Evolutionary conservation across 2,329 filamentous ascomycete genomes (phyloP), one percentile per base, ranked within the genome.

Genomic region (Paecilomyces formosus): DNA sequence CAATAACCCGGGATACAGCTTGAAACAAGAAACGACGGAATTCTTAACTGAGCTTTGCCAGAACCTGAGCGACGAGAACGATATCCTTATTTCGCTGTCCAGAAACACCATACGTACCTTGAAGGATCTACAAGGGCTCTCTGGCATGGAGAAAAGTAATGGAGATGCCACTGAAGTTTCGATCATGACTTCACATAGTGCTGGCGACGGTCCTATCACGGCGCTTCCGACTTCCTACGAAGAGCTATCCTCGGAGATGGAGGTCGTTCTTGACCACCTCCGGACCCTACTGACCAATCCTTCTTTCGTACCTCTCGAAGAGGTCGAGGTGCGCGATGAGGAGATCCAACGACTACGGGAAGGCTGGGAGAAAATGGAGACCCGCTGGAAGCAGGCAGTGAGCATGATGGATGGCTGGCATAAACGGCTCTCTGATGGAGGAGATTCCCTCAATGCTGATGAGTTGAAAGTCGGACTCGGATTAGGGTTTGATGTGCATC

Each of bases 311-410:
- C 90, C 93, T 0, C 85, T 97, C 22, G 94, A 97, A 67, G 94
- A 97, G 72, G 91, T 99, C 1, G 88, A 95, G 68, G 77, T 92
- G n/a, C 86, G 93, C 57, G 93, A 99, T 63, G 88, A 95, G 60
- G 92, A 97, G 71, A 97, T 99, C 63, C 82, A 83, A 56, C 84
- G 90, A 55, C 79, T 99, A 54, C 86, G 90, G 57, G 85, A 88
- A 57, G 91, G 92, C 15, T 96, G 93, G 88, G 89, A 95, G 71
- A 92, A 89, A 74, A 96, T 97, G 90, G 92, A 97, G 73, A 83
- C 79, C 22, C 85, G 92, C 55, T 96, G 94, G 91, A 87, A 86
- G 63, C 93, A 97, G 70, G 90, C 94, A 0, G 87, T 97, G 12
- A 82, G 85, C 35, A 85, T 99, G 76, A 96, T 99, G 79, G 90